These are phyloP conservation scores for Cicer cuneatum DNA, from an alignment of 306 rosid genomes.

Conservation along the genomic window DNA sequence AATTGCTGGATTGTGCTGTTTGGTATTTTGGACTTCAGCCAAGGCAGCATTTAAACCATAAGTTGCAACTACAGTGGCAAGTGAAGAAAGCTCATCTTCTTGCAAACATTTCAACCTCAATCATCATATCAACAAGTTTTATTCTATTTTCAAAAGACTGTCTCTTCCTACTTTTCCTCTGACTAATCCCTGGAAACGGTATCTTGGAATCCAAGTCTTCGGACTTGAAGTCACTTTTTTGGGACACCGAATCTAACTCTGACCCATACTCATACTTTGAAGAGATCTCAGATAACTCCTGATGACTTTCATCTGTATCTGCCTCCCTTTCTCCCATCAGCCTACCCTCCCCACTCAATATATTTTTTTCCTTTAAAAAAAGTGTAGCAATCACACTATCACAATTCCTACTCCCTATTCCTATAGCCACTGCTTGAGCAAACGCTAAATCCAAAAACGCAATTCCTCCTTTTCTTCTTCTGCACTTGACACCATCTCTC, in stretches of 20 bases:
- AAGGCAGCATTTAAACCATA: slow-evolving; percentile 90
- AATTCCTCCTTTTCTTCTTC: too few species aligned
- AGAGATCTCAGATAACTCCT: slow-evolving; percentile 55
- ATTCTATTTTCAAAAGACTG: slow-evolving; percentile 62
- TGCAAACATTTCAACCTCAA: slow-evolving; percentile 82
- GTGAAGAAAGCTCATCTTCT: slow-evolving; percentile 90
- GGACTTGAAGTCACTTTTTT: slow-evolving; percentile 43
- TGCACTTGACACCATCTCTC: too few species aligned
- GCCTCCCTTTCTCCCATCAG: too few species aligned
- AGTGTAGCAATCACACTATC: too few species aligned
- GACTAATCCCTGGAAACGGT: slow-evolving; percentile 48
- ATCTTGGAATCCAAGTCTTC: slow-evolving; percentile 54
- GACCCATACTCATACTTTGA: slow-evolving; percentile 64
- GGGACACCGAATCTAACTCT: slow-evolving; percentile 56
- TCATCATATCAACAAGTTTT: slow-evolving; percentile 73
- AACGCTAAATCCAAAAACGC: too few species aligned
- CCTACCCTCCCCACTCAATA: too few species aligned
- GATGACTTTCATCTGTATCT: slow-evolving; percentile 59
- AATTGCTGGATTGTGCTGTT: slow-evolving; percentile 51
- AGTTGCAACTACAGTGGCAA: slow-evolving; percentile 92
- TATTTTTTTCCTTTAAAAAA: too few species aligned
- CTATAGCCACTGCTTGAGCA: too few species aligned
- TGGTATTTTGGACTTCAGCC: slow-evolving; percentile 68
- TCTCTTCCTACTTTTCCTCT: slow-evolving; percentile 63
- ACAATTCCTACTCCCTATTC: too few species aligned